A percentile compares a stretch with the other conserved stretches of the same genome.
Conservation (phyloP, 768 basidiomycete genomes). For the Mycena polygramma region DNA sequence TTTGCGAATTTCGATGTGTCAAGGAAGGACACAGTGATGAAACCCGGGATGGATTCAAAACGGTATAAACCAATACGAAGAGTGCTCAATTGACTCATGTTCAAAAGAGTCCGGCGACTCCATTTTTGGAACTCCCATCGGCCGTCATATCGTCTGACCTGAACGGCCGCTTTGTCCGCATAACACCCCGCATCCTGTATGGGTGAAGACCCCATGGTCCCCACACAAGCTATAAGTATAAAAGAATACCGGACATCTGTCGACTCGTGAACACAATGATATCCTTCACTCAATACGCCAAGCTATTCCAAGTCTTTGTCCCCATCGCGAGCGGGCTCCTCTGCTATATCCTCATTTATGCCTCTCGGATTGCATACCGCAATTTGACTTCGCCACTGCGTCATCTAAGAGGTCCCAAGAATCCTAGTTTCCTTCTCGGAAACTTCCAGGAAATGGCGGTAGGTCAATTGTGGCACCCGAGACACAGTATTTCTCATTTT, state of each 20-base stretch:
- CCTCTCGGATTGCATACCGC: slow-evolving; percentile 21
- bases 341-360: slow-evolving; percentile 1
- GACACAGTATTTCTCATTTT: background rate
- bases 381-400: slow-evolving; percentile 45
- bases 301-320: background rate
- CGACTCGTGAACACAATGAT: background rate
- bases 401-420: slow-evolving; percentile 53
- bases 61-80: too few species aligned
- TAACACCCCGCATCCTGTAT: too few species aligned
- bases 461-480: background rate
- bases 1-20: too few species aligned
- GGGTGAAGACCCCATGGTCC: too few species aligned
- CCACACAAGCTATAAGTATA: too few species aligned
- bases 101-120: too few species aligned
- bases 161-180: too few species aligned
- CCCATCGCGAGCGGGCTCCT: slow-evolving; percentile 4
- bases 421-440: slow-evolving; percentile 49
- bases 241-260: background rate
- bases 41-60: too few species aligned
- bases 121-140: too few species aligned
- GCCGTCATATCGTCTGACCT: too few species aligned
- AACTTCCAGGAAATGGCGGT: slow-evolving; percentile 46
- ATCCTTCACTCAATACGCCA: background rate
- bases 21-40: too few species aligned
- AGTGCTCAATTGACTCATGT: too few species aligned